Evolutionary conservation across 2,329 filamentous ascomycete genomes (phyloP).

Genomic region (Chrysoporthe austroafricana): DNA sequence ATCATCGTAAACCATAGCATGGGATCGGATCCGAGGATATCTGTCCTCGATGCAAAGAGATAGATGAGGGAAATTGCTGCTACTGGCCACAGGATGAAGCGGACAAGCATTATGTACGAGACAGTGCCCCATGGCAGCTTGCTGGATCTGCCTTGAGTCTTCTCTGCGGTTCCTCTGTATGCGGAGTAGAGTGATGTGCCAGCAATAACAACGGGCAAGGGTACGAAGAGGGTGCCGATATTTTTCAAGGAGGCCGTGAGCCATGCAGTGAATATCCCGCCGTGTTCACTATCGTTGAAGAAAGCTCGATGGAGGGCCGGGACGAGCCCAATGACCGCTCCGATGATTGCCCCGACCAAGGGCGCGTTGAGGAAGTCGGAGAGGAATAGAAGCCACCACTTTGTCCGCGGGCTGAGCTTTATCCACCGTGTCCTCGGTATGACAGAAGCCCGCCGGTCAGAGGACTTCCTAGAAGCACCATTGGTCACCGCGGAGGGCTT

Average conservation of each 20-base stretch:
- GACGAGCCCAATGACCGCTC: slow-evolving; percentile 62
- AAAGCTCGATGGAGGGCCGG: slow-evolving; percentile 64
- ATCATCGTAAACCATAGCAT: slow-evolving; percentile 66
- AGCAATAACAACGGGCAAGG: slow-evolving; percentile 67
- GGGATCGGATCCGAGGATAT: slow-evolving; percentile 57
- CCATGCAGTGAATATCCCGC: slow-evolving; percentile 70
- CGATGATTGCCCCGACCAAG: slow-evolving; percentile 62
- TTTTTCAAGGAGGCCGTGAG: slow-evolving; percentile 64
- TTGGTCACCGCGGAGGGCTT: slow-evolving; percentile 3
- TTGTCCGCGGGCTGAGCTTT: slow-evolving; percentile 33
- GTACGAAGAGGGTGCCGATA: slow-evolving; percentile 66
- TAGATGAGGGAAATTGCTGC: slow-evolving; percentile 60
- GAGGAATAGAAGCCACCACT: slow-evolving; percentile 42
- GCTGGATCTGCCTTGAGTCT: slow-evolving; percentile 34
- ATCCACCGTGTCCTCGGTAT: slow-evolving; percentile 36
- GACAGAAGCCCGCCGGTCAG: slow-evolving; percentile 32
- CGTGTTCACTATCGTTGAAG: slow-evolving; percentile 59
- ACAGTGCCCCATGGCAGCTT: slow-evolving; percentile 54
- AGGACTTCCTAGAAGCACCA: neutral
- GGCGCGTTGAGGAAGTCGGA: slow-evolving; percentile 63
- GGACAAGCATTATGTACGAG: slow-evolving; percentile 54
- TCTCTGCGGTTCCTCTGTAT: slow-evolving; percentile 47
- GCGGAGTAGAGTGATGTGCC: slow-evolving; percentile 66
- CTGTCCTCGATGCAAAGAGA: slow-evolving; percentile 55
- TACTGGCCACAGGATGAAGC: slow-evolving; percentile 65